phyloP scores from a whole-genome alignment of 805 yeast genomes.

The Candida tallmaniae region DNA sequence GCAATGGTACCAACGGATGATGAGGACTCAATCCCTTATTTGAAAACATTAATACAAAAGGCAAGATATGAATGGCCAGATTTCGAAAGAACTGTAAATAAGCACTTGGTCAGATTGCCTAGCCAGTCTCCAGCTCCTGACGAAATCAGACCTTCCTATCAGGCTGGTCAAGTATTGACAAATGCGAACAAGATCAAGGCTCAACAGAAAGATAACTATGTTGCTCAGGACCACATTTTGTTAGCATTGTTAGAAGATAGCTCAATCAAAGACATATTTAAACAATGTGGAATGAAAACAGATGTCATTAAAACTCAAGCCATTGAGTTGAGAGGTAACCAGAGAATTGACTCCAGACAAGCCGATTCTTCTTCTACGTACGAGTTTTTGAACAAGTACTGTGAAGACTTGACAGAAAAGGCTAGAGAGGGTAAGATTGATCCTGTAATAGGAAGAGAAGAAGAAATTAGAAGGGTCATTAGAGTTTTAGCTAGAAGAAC shows the following conservation, averaged over 20 bases:
- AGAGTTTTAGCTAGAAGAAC: conserved; percentile 96
- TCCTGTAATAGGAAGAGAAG: conserved; percentile 98
- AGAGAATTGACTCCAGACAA: conserved; percentile 85
- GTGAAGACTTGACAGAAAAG: conserved; percentile 87
- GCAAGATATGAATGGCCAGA: conserved; percentile 84
- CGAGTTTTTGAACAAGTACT: conserved; percentile 86
- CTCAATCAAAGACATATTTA: conserved; percentile 63
- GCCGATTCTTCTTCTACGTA: conserved; percentile 85
- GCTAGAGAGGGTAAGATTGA: conserved; percentile 94
- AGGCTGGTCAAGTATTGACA: conserved; percentile 70
- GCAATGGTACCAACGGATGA: conserved; percentile 75
- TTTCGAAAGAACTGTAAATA: conserved; percentile 77
- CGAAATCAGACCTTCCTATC: conserved; percentile 68
- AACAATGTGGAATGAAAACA: conserved; percentile 62
- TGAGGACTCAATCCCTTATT: conserved; percentile 46
- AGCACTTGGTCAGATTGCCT: conserved; percentile 77
- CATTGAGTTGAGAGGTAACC: conserved; percentile 78
- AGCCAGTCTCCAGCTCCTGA: conserved; percentile 87
- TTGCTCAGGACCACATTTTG: conserved; percentile 92
- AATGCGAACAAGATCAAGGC: conserved; percentile 74
- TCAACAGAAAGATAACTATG: conserved; percentile 84
- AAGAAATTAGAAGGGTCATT: conserved; percentile 92
- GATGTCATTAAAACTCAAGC: conserved; percentile 77
- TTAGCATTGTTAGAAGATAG: conserved; percentile 80
- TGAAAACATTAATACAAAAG: conserved; percentile 78